Percentiles rank a stretch among this genome's conserved stretches.
Conservation (phyloP, 169 alveolate genomes). For the Cryptosporidium meleagridis region DNA sequence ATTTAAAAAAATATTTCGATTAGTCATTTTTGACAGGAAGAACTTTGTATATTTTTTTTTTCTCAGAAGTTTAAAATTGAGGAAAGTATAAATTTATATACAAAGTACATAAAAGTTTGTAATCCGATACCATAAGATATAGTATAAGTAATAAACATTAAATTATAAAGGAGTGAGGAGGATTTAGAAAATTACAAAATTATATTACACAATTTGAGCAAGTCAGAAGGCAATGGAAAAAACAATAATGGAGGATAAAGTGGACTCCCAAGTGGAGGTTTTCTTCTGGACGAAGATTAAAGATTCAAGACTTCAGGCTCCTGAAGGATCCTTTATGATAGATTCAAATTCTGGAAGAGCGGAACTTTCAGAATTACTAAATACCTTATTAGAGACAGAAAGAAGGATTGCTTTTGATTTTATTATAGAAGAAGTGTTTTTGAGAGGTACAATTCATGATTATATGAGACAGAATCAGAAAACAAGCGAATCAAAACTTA, state of each 20-base stretch:
- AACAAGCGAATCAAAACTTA: constrained; percentile 49
- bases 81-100: background rate
- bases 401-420: constrained; percentile 28
- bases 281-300: constrained; percentile 47
- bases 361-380: constrained; percentile 44
- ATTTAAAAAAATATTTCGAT: background rate
- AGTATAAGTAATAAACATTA: too few species aligned
- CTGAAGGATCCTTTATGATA: constrained; percentile 49
- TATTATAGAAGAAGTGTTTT: constrained; percentile 42
- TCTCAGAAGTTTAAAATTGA: background rate
- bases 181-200: background rate
- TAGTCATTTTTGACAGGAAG: background rate
- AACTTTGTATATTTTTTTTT: background rate
- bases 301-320: constrained; percentile 21
- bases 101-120: background rate
- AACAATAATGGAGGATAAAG: background rate
- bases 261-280: constrained; percentile 40
- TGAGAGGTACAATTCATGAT: constrained; percentile 22
- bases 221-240: background rate
- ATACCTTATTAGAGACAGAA: constrained; percentile 18
- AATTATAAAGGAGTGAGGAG: background rate
- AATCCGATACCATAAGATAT: too few species aligned
- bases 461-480: constrained; percentile 30
- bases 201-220: background rate
- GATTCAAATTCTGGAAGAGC: constrained; percentile 16